A percentile compares a stretch with the other conserved stretches of the same genome.
Conservation (phyloP, 345 rosid genomes). For the Carallia pectinifolia region DNA sequence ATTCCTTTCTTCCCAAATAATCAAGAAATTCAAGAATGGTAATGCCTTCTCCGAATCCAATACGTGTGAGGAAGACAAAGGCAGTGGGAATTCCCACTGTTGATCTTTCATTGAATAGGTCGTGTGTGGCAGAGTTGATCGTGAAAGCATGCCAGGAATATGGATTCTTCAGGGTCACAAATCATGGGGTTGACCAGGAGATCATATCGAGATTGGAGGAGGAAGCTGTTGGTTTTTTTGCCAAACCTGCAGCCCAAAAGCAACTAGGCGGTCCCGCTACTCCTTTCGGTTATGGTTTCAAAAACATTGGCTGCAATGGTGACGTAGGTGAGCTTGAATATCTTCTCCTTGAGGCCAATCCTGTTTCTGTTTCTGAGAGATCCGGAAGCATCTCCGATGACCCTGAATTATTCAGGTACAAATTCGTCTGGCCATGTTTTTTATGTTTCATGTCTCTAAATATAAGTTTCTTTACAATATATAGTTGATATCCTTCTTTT, state of each 20-base stretch:
- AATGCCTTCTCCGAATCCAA: conserved; percentile 45
- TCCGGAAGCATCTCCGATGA: conserved; percentile 49
- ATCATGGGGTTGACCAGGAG: conserved; percentile 58
- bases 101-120: conserved; percentile 65
- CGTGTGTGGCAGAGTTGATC: conserved; percentile 45
- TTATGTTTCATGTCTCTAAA: not conserved
- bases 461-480: too few relatives aligned
- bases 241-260: conserved; percentile 60
- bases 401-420: conserved; percentile 75
- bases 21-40: conserved; percentile 41
- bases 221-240: conserved; percentile 55
- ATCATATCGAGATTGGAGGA: conserved; percentile 49
- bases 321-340: conserved; percentile 84
- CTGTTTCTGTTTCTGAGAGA: conserved; percentile 35
- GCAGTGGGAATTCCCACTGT: conserved; percentile 32
- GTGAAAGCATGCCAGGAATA: conserved; percentile 65
- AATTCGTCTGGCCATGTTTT: not conserved
- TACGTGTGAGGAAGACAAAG: conserved; percentile 38
- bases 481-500: not conserved
- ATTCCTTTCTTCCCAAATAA: not conserved
- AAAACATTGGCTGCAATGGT: conserved; percentile 74
- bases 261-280: conserved; percentile 43
- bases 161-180: conserved; percentile 83
- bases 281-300: conserved; percentile 82
- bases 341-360: conserved; percentile 61